phyloP scores from a whole-genome alignment of 1,284 basidiomycete genomes.

The Sanguinoderma infundibulare region DNA sequence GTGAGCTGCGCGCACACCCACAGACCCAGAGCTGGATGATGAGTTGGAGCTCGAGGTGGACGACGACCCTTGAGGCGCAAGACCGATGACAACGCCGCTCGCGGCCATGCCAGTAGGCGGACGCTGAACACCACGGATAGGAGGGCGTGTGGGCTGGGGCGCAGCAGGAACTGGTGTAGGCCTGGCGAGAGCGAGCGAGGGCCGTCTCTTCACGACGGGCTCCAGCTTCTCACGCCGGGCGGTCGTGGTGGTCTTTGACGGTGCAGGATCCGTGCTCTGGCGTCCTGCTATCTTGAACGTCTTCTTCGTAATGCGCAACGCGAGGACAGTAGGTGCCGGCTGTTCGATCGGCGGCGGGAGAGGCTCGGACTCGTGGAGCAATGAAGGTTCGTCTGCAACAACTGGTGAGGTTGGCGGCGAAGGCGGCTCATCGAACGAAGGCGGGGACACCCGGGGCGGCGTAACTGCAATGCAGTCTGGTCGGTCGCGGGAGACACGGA shows the following conservation, averaged over 20 bases:
- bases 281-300: constrained; percentile 29
- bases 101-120: constrained; percentile 20
- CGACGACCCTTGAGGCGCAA: constrained; percentile 14
- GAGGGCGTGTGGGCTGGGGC: constrained; percentile 10
- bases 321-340: constrained; percentile 42
- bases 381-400: constrained; percentile 15
- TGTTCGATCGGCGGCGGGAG: constrained; percentile 18
- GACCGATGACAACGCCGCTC: constrained; percentile 18
- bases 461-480: constrained; percentile 3
- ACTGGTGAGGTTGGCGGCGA: constrained; percentile 22
- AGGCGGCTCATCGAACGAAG: constrained; percentile 7
- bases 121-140: constrained; percentile 24
- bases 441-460: constrained; percentile 2
- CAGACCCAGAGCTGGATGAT: constrained; percentile 21
- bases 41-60: constrained; percentile 17
- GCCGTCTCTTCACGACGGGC: constrained; percentile 5
- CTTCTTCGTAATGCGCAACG: constrained; percentile 52
- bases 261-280: neutral
- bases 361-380: constrained; percentile 21
- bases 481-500: neutral
- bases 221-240: constrained; percentile 1
- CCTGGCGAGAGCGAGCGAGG: constrained; percentile 5
- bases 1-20: neutral
- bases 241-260: neutral
- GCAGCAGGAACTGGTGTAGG: constrained; percentile 2